Evolutionary conservation across 768 basidiomycete genomes (phyloP), one percentile per base, ranked within the genome.

Genomic region (Phylloporus sp.): DNA sequence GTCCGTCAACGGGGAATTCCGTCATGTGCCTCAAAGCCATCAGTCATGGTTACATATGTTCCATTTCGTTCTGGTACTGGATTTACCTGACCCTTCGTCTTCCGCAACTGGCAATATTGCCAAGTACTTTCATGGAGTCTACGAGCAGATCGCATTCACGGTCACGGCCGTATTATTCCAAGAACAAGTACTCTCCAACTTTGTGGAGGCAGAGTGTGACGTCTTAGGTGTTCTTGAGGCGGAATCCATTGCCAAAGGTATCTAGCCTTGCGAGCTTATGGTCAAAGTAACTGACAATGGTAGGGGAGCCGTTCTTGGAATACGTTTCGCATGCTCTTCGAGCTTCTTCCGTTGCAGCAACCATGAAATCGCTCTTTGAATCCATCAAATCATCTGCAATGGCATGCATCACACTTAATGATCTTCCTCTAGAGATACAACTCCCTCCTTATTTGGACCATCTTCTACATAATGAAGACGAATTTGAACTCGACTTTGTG

Each of bases 91-190:
- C 68, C 91, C 93, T 9, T 90, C 90, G 9, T 91, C 88, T 12
- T 87, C 86, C 8, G 81, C 85, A 20, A 85, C 84, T 5, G 86
- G 86, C 12, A 89, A 88, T 61, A 72, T 91, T 27, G 72, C 80
- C 44, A 85, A 82, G 64, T 89, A 93, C 63, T 84, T 91, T 59
- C 91, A 95, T 63, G 81, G 85, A 41, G 80, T 97, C 34, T 97
- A 97, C 62, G 81, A 91, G 55, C 92, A 94, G 63, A 79, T 95
- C 50, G 87, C 85, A 0, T 95, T 95, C 72, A 86, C 89, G 3
- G 75, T 92, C 56, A 92, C 95, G 2, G 97, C 95, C 6, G 92
- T 95, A 9, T 75, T 97, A 39, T 95, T 87, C 59, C 89, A 92
- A 64, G 87, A 97, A 63, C 95, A 99, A 70, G 86, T 91, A 5